Evolutionary conservation across 148 eudicot species (phyloP).

Genomic region (Pharnaceum exiguum): DNA sequence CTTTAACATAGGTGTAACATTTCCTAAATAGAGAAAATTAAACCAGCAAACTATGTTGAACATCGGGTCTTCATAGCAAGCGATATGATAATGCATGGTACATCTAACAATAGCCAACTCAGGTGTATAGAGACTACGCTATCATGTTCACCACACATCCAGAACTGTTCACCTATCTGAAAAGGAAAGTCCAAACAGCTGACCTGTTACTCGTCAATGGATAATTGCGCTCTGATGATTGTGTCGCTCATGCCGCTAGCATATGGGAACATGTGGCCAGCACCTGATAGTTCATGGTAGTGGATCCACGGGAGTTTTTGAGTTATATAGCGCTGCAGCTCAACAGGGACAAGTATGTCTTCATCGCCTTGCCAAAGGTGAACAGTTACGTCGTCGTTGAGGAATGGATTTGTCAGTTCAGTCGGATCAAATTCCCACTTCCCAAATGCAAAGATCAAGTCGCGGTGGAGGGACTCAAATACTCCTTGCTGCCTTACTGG

Average conservation of each 20-base stretch:
- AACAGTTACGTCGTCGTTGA: constrained; percentile 47
- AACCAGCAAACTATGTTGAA: neutral
- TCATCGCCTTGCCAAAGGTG: constrained; percentile 91
- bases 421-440: constrained; percentile 77
- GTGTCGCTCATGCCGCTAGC: constrained; percentile 54
- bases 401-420: constrained; percentile 53
- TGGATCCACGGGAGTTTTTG: constrained; percentile 63
- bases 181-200: neutral
- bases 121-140: neutral
- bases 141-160: neutral
- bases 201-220: constrained; percentile 9
- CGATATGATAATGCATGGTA: neutral
- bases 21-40: neutral
- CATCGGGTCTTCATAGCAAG: neutral
- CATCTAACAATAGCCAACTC: neutral
- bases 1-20: neutral
- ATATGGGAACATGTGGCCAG: constrained; percentile 60
- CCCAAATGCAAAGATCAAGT: constrained; percentile 54
- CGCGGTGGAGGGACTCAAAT: constrained; percentile 63
- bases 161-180: neutral
- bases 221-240: constrained; percentile 44
- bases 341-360: constrained; percentile 41
- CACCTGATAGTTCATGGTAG: constrained; percentile 63
- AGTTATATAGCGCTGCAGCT: constrained; percentile 31
- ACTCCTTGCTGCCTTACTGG: constrained; percentile 64